Conservation (phyloP, 2,329 filamentous ascomycete species). For the Botrytis hyacinthi region DNA sequence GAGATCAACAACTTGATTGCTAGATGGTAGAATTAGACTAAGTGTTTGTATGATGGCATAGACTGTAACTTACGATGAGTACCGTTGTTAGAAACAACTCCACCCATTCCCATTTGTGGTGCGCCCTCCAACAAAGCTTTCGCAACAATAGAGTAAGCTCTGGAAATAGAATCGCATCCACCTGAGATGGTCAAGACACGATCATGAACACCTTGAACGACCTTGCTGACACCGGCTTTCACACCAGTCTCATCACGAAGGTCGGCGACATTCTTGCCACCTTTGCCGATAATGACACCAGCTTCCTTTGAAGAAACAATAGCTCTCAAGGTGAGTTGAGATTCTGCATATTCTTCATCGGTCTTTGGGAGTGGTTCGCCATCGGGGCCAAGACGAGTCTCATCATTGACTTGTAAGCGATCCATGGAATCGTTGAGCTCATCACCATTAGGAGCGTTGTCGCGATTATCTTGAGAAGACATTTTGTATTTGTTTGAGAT, state of each 20-base stretch:
- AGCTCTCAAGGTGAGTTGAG: conserved; percentile 89
- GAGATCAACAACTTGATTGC: conserved; percentile 98
- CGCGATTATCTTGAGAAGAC: conserved; percentile 37
- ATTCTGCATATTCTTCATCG: conserved; percentile 92
- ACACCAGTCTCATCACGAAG: conserved; percentile 96
- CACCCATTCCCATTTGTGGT: conserved; percentile 94
- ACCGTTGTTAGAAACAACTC: conserved; percentile 79
- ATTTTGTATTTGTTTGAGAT: conserved; percentile 28
- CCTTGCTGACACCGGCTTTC: conserved; percentile 97
- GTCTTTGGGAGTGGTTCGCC: conserved; percentile 83
- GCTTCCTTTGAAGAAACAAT: conserved; percentile 99
- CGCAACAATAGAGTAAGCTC: conserved; percentile 91
- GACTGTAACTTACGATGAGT: conserved; percentile 76
- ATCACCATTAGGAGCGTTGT: conserved; percentile 40
- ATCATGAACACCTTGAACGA: conserved; percentile 95
- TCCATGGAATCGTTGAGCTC: conserved; percentile 61
- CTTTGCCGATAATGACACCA: conserved; percentile 98
- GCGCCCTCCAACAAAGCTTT: conserved; percentile 89
- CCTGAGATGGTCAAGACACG: conserved; percentile 95
- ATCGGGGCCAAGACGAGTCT: conserved; percentile 63
- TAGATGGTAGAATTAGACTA: conserved; percentile 42
- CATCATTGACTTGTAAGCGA: conserved; percentile 64
- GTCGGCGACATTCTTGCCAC: conserved; percentile 96
- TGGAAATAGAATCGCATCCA: conserved; percentile 80
- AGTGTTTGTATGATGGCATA: neutral